Percentiles rank a stretch among this genome's conserved stretches.
Evolutionary conservation across 2,329 filamentous ascomycete species (phyloP).

Genomic region (Coniochaeta sp.): DNA sequence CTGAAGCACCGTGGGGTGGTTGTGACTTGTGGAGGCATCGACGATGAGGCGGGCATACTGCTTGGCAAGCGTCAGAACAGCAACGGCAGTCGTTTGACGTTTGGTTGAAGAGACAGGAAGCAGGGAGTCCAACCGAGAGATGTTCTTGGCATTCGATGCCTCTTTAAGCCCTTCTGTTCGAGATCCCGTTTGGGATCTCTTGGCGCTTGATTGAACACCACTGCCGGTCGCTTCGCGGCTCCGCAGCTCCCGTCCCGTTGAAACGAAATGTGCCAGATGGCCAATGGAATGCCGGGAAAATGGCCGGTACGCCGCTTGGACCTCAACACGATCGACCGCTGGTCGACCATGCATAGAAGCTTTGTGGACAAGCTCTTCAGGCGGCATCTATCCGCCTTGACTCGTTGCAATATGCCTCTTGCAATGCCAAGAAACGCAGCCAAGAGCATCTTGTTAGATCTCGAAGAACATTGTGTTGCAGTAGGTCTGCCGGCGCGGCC

Average conservation of each 20-base stretch:
- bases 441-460: background rate
- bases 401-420: background rate
- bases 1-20: background rate
- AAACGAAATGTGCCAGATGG: constrained; percentile 9
- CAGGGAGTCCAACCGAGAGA: background rate
- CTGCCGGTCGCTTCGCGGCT: constrained; percentile 7
- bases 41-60: background rate
- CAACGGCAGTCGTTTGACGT: background rate
- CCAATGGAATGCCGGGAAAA: constrained; percentile 7
- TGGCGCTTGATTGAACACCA: constrained; percentile 6
- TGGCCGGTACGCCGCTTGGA: constrained; percentile 1
- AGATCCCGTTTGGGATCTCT: constrained; percentile 5
- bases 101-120: background rate
- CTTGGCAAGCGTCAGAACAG: constrained; percentile 1
- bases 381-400: background rate
- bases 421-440: background rate
- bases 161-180: background rate
- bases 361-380: background rate
- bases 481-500: background rate
- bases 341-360: constrained; percentile 1
- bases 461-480: background rate
- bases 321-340: constrained; percentile 3
- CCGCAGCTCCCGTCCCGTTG: constrained; percentile 10
- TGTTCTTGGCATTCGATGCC: background rate
- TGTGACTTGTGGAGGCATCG: background rate